Evolutionary conservation across 805 yeast species (phyloP).

Genomic region (Wickerhamiella alocasiicola): DNA sequence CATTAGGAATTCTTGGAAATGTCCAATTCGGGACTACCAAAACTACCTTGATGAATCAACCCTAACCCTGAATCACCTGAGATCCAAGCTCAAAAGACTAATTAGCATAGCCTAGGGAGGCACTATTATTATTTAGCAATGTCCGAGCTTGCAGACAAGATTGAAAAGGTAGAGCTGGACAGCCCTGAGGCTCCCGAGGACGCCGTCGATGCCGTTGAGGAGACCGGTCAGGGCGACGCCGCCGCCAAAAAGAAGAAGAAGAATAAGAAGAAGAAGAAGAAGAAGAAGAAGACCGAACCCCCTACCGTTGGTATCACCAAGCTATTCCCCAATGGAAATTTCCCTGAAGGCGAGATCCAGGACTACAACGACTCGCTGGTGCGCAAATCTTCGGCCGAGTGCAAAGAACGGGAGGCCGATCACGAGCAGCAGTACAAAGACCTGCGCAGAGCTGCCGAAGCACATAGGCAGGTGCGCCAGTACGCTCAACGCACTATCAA

Average conservation of each 20-base stretch:
- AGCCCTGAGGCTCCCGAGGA: conserved; percentile 22
- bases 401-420: conserved; percentile 46
- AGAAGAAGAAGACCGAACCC: conserved; percentile 35
- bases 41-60: too few species aligned
- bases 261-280: conserved; percentile 49
- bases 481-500: conserved; percentile 60
- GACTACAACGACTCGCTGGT: conserved; percentile 23
- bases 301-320: conserved; percentile 51
- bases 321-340: conserved; percentile 49
- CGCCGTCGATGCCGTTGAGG: not conserved
- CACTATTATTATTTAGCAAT: too few species aligned
- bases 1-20: too few species aligned
- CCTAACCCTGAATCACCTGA: too few species aligned
- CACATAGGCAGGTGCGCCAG: conserved; percentile 81
- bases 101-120: too few species aligned
- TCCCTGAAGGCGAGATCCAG: conserved; percentile 21
- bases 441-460: conserved; percentile 90
- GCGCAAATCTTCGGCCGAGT: conserved; percentile 78
- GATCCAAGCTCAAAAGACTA: too few species aligned
- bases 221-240: conserved; percentile 26
- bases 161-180: conserved; percentile 5
- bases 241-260: conserved; percentile 35
- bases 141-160: not conserved
- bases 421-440: conserved; percentile 56
- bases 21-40: too few species aligned